Evolutionary conservation across 2,329 filamentous ascomycete genomes (phyloP), one percentile per base, ranked within the genome.

Genomic region (Trichoderma sp.): DNA sequence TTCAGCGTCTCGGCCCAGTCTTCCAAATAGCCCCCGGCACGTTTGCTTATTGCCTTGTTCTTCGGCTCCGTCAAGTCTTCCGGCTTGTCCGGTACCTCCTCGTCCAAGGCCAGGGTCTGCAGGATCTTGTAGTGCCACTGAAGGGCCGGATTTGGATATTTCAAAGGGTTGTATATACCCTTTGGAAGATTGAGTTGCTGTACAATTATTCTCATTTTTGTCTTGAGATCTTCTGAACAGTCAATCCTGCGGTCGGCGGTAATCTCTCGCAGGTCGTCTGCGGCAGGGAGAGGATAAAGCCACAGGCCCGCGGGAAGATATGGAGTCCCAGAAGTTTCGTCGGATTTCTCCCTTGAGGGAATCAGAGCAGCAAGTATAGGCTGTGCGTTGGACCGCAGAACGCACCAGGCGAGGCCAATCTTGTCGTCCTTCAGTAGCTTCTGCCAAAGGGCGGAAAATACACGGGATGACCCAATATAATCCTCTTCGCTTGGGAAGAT

Each of bases 91-190:
- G 95, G 95, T 1, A 97, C 83, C 75, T 98, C 95, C 79, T 99
- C 96, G 43, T 97, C 95, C 1, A 99, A 85, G 0, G 96, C 96
- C 71, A 98, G 87, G 7, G 93, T 92, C 81, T 99, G 96, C 0
- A 99, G 84, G 59, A 99, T 97, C 73, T 90, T 91, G 84, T 98
- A 99, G 83, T 98, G 96, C 95, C 95, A 99, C 82, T 99, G 96
- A 28, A 99, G 85, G 9, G 93, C 88, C 11, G 95, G 94, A 73
- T 99, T 99, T 0, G 96, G 93, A 77, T 98, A 98, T 77, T 92
- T 96, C 1, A 85, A 84, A 1, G 95, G 95, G 75, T 97, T 92
- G 78, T 97, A 99, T 36, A 88, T 85, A 6, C 88, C 94, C 77
- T 93, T 95, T 0, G 96, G 96, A 8, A 99, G 88, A 79, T 97